These are phyloP conservation scores for Phellinidium pouzarii DNA, from an alignment of 1,284 basidiomycete genomes.

Conservation along the genomic window DNA sequence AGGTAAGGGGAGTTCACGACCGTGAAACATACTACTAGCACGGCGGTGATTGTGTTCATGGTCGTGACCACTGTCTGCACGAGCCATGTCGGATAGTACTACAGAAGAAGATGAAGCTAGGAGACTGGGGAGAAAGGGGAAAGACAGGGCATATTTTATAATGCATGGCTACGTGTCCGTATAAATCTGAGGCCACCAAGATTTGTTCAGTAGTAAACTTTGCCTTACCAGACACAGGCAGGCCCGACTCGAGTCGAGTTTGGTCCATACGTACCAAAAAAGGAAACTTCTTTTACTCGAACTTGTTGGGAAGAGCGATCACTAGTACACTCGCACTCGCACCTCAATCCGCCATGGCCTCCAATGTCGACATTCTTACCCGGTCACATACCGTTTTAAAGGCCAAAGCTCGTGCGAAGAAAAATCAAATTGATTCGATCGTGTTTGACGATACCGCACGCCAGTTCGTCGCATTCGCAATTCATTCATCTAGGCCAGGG, in stretches of 20 bases:
- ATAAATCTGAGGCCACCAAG: neutral
- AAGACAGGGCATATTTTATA: neutral
- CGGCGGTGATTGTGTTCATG: neutral
- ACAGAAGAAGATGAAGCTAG: neutral
- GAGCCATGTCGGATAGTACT: neutral
- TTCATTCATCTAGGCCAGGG: conserved; percentile 11
- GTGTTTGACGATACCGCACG: conserved; percentile 74
- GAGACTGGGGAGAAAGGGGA: neutral
- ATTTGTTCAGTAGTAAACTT: neutral
- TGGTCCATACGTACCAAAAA: neutral
- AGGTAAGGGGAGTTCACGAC: conserved; percentile 7
- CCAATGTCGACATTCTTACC: conserved; percentile 52
- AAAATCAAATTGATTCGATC: conserved; percentile 59
- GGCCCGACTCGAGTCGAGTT: neutral
- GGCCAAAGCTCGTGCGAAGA: conserved; percentile 52
- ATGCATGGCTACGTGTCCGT: neutral
- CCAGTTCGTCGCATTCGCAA: conserved; percentile 38
- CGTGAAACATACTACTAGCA: conserved; percentile 6
- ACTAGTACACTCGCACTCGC: neutral
- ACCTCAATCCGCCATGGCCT: conserved; percentile 7
- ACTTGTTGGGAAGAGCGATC: no score
- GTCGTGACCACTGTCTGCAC: neutral
- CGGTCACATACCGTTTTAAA: conserved; percentile 52
- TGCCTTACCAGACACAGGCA: no score
- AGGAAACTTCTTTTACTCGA: no score